Evolutionary conservation across 2,329 filamentous ascomycete species (phyloP).

Genomic region (Thielaviopsis populi): DNA sequence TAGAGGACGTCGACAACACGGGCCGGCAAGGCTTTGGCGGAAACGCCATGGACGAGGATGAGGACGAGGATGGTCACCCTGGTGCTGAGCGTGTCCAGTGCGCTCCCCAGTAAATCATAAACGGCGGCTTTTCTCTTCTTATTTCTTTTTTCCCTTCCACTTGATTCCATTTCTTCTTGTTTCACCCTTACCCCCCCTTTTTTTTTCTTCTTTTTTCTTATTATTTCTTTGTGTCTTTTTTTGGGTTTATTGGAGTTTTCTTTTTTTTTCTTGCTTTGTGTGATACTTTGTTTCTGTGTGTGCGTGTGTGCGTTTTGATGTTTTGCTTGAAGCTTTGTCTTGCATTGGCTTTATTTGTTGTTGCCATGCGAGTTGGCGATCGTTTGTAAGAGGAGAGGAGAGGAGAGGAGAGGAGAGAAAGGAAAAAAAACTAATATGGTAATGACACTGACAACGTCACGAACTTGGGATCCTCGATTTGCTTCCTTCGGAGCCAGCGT

Average conservation of each 20-base stretch:
- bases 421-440: neutral
- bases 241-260: slow-evolving; percentile 5
- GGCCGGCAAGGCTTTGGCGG: slow-evolving; percentile 52
- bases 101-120: slow-evolving; percentile 57
- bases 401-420: neutral
- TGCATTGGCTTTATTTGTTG: neutral
- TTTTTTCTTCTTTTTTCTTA: neutral
- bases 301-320: neutral
- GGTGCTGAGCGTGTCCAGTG: slow-evolving; percentile 73
- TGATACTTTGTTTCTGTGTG: neutral
- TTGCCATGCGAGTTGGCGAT: neutral
- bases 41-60: slow-evolving; percentile 47
- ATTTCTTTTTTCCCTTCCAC: neutral
- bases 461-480: too few species aligned
- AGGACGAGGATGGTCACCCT: slow-evolving; percentile 61
- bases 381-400: neutral
- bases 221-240: neutral
- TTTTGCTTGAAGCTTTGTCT: neutral
- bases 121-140: slow-evolving; percentile 3
- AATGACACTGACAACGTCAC: too few species aligned
- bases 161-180: neutral
- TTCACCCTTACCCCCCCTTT: neutral
- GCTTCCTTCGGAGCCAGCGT: too few species aligned
- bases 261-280: slow-evolving; percentile 1
- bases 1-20: slow-evolving; percentile 68